These are phyloP conservation scores for Fragaria iinumae DNA, from an alignment of 306 rosid species.

Conservation along the genomic window DNA sequence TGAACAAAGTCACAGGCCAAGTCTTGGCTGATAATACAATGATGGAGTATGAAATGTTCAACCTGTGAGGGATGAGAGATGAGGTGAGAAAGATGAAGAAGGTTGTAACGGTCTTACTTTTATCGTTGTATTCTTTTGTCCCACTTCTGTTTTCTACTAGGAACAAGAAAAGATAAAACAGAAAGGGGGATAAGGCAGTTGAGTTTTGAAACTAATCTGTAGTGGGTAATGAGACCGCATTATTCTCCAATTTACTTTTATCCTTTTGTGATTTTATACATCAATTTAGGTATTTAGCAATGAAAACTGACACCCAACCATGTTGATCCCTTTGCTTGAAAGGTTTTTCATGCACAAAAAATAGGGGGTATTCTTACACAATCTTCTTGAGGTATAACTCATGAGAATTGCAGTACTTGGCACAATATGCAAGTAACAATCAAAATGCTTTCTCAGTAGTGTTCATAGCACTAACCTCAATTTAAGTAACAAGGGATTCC, in stretches of 20 bases:
- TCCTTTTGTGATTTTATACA: not conserved
- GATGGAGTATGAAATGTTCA: conserved; percentile 42
- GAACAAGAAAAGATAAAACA: not conserved
- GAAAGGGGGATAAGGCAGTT: not conserved
- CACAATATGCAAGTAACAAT: not conserved
- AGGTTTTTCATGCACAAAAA: not conserved
- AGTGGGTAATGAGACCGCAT: not conserved
- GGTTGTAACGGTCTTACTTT: conserved; percentile 20
- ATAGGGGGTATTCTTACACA: too few species aligned
- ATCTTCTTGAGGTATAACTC: not conserved
- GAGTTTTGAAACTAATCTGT: not conserved
- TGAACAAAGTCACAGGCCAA: conserved; percentile 3
- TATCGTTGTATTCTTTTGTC: conserved; percentile 5
- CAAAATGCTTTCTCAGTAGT: not conserved
- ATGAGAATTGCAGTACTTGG: not conserved
- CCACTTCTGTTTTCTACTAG: too few species aligned
- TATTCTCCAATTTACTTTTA: not conserved
- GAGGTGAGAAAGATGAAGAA: conserved; percentile 4
- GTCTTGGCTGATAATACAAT: conserved; percentile 27
- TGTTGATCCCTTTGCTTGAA: not conserved
- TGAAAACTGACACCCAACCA: not conserved
- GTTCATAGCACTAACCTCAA: not conserved
- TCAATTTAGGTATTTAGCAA: too few species aligned
- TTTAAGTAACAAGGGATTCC: not conserved
- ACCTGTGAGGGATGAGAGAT: conserved; percentile 1